Evolutionary conservation across 805 yeast genomes (phyloP), one percentile per base, ranked within the genome.

Genomic region (Saccharomyces eubayanus): DNA sequence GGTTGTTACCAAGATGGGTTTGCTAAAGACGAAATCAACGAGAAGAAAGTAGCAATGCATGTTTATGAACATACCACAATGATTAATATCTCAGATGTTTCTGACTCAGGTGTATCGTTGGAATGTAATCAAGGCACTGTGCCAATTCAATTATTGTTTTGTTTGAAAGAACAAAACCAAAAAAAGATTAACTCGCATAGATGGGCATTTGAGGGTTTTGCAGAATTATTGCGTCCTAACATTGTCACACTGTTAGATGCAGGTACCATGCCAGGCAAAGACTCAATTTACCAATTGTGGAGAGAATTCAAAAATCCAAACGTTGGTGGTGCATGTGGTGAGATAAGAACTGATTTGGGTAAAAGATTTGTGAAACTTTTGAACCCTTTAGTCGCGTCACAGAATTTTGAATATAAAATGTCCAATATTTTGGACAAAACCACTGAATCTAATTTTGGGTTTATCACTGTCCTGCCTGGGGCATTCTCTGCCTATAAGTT

Each of bases 261-360:
- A 24, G 99, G 99, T 63, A 92, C 99, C 1, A 85, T 85, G 68
- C 97, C 98, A 1, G 81, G 87, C 4, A 79, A 81, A 57, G 89
- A 87, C 60, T 85, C 97, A 2, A 81, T 92, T 51, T 91, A 88
- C 68, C 87, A 88, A 60, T 72, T 94, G 53, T 92, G 99, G 99
- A 84, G 83, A 67, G 81, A 91, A 45, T 94, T 92, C 65, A 76
- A 76, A 56, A 78, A 83, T 61, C 85, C 89, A 1, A 79, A 82
- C 52, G 95, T 92, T 21, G 99, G 96, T 2, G 99, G 99, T 43
- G 96, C 97, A 1, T 92, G 99, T 80, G 99, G 99, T 52, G 98
- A 94, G 67, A 92, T 94, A 71, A 85, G 83, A 59, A 95, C 94
- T 0, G 83, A 85, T 69, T 73, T 91, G 52, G 97, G 98, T 2